Percentiles rank a stretch among this genome's conserved stretches.
Evolutionary conservation across 164 flowering plant genomes (phyloP).

Genomic region (Echeveria elegans): DNA sequence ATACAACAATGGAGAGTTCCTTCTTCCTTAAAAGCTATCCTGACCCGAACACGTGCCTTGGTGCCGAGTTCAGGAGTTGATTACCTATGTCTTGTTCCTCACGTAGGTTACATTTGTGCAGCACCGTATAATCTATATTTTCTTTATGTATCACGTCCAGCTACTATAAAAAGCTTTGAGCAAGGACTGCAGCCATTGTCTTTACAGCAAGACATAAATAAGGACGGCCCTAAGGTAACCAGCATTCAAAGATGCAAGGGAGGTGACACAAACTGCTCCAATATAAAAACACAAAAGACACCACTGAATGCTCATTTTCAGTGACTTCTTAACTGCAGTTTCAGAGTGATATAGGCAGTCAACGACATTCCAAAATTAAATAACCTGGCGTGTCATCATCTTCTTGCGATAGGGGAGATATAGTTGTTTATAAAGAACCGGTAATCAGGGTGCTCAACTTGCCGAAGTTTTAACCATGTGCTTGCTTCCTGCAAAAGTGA

Average conservation of each 20-base stretch:
- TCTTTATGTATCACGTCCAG: slow-evolving; percentile 1
- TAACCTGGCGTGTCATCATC: slow-evolving; percentile 1
- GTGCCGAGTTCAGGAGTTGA: neutral
- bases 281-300: neutral
- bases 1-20: slow-evolving; percentile 4
- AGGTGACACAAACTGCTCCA: neutral
- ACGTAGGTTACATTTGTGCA: neutral
- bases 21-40: neutral
- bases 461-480: slow-evolving; percentile 42
- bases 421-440: slow-evolving; percentile 36
- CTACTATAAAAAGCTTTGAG: neutral
- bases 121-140: neutral
- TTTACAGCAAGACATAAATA: neutral
- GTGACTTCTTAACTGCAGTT: neutral
- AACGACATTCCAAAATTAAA: neutral
- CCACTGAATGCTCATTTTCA: slow-evolving; percentile 1
- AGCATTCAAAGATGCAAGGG: neutral
- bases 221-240: neutral
- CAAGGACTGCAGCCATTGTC: neutral
- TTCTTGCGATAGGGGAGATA: slow-evolving; percentile 12
- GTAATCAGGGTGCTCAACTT: slow-evolving; percentile 57
- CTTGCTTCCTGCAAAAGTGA: slow-evolving; percentile 45
- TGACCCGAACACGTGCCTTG: neutral
- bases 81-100: neutral
- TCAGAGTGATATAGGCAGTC: neutral